Conservation (phyloP, 257 asterid genomes). For the Nicotiana benthamiana region DNA sequence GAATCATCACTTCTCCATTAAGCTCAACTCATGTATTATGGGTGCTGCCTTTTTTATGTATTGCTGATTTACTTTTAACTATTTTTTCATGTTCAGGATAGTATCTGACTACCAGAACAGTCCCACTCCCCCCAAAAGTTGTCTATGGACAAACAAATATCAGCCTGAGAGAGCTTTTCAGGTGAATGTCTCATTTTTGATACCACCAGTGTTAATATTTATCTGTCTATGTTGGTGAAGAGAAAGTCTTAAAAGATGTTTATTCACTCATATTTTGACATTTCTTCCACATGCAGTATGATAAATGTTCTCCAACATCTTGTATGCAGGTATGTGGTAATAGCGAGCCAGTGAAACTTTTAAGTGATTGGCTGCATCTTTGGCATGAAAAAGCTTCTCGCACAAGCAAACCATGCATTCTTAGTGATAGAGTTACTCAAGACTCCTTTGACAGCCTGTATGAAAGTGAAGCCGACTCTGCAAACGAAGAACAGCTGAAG, state of each 20-base stretch:
- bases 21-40: background rate
- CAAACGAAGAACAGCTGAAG: conserved; percentile 45
- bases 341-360: conserved; percentile 53
- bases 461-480: conserved; percentile 53
- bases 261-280: background rate
- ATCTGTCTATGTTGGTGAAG: conserved; percentile 1
- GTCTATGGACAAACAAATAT: conserved; percentile 89
- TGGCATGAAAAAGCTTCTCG: conserved; percentile 71
- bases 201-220: background rate
- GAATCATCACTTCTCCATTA: too few relatives aligned
- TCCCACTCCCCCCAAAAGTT: conserved; percentile 36
- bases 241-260: background rate
- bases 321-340: conserved; percentile 81
- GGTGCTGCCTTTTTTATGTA: background rate
- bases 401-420: conserved; percentile 25
- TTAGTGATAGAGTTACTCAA: conserved; percentile 23
- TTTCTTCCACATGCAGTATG: background rate
- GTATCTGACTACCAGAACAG: conserved; percentile 41
- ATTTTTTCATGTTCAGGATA: conserved; percentile 30
- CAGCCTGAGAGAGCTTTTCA: conserved; percentile 70
- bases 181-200: conserved; percentile 35
- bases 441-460: conserved; percentile 36
- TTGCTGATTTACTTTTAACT: background rate
- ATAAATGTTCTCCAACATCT: conserved; percentile 12
- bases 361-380: conserved; percentile 79